These are phyloP conservation scores for Cenchrus purpureus DNA, from an alignment of 176 grass and related monocot species.

Conservation along the genomic window DNA sequence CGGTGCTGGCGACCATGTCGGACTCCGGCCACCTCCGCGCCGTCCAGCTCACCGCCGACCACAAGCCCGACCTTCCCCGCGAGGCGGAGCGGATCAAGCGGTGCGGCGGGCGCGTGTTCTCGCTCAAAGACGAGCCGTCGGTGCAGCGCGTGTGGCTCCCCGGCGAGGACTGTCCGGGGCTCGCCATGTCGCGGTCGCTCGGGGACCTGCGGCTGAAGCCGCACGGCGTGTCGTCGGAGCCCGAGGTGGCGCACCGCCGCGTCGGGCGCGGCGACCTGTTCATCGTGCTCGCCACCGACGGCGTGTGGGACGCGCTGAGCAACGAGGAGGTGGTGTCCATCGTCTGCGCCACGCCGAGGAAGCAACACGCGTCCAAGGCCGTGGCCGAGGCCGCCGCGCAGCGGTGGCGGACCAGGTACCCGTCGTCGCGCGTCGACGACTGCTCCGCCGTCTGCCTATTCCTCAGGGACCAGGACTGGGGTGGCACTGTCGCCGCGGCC, in stretches of 20 bases:
- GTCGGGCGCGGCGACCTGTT: slow-evolving; percentile 65
- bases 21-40: slow-evolving; percentile 59
- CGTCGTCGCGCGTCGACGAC: slow-evolving; percentile 74
- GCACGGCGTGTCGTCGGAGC: slow-evolving; percentile 74
- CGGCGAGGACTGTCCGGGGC: slow-evolving; percentile 61
- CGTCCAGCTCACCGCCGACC: slow-evolving; percentile 81
- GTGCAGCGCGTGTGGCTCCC: slow-evolving; percentile 80
- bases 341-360: slow-evolving; percentile 59
- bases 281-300: slow-evolving; percentile 74
- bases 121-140: slow-evolving; percentile 68
- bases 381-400: slow-evolving; percentile 77
- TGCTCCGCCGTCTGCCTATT: slow-evolving; percentile 94
- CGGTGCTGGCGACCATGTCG: slow-evolving; percentile 71
- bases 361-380: slow-evolving; percentile 81
- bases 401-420: slow-evolving; percentile 73
- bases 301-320: slow-evolving; percentile 96
- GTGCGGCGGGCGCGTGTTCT: slow-evolving; percentile 70
- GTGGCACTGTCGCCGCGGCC: background rate
- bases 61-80: slow-evolving; percentile 70
- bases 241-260: slow-evolving; percentile 59
- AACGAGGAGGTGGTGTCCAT: slow-evolving; percentile 88
- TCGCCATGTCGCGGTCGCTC: slow-evolving; percentile 88
- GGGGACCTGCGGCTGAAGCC: slow-evolving; percentile 75
- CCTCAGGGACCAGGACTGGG: slow-evolving; percentile 57
- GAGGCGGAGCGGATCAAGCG: slow-evolving; percentile 80